These are phyloP conservation scores for Cerioporus squamosus DNA, from an alignment of 1,284 basidiomycete genomes.

Conservation along the genomic window DNA sequence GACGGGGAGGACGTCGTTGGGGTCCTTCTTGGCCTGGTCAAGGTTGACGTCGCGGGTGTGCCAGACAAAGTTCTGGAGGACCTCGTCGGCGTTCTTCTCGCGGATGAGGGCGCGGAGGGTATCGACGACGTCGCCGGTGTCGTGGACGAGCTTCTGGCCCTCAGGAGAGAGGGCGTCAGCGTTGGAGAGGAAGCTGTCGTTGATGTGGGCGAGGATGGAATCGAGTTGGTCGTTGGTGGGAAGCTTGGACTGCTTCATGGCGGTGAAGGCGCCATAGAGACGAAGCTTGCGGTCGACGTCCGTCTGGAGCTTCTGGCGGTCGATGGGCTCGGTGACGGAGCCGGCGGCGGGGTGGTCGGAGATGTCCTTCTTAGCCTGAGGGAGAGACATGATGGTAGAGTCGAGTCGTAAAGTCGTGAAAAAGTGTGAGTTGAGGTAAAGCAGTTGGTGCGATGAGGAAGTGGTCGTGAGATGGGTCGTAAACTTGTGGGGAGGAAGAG, in stretches of 20 bases:
- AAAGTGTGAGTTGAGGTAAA: background rate
- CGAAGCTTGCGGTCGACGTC: constrained; percentile 73
- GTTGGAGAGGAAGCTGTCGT: constrained; percentile 68
- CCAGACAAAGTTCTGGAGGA: constrained; percentile 88
- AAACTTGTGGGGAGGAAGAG: background rate
- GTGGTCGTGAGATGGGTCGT: constrained; percentile 17
- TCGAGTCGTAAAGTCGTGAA: background rate
- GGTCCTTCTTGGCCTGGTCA: constrained; percentile 46
- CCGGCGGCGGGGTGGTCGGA: constrained; percentile 52
- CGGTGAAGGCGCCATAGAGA: constrained; percentile 79
- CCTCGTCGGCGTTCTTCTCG: constrained; percentile 88
- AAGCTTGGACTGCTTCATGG: constrained; percentile 77
- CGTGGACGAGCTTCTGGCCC: constrained; percentile 77
- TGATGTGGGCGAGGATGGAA: constrained; percentile 69
- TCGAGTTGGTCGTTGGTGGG: constrained; percentile 86
- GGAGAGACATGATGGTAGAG: constrained; percentile 59
- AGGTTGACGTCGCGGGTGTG: constrained; percentile 65
- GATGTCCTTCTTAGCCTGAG: constrained; percentile 61
- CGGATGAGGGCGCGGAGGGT: constrained; percentile 72
- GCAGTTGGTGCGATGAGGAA: background rate
- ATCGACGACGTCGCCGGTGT: constrained; percentile 73
- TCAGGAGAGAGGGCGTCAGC: constrained; percentile 72
- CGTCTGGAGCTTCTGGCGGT: constrained; percentile 54
- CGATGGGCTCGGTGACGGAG: constrained; percentile 60
- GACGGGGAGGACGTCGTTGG: constrained; percentile 51